These are phyloP conservation scores for Cicer cuneatum DNA, from an alignment of 306 rosid species.

Conservation along the genomic window DNA sequence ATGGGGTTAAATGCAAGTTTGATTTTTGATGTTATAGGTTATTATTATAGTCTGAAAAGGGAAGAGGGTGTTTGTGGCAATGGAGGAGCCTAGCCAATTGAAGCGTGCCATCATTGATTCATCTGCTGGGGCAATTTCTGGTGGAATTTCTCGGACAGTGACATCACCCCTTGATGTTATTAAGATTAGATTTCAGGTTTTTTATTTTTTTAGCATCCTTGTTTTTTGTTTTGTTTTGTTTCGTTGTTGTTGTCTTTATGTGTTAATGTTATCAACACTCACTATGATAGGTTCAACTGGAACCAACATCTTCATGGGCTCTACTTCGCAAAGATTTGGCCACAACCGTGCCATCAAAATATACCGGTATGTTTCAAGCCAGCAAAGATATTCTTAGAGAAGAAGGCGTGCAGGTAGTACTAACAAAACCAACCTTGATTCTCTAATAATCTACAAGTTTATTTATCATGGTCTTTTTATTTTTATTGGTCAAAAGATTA, in stretches of 20 bases:
- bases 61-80: slow-evolving; percentile 50
- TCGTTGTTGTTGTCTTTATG: slow-evolving; percentile 12
- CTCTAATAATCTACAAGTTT: slow-evolving; percentile 1
- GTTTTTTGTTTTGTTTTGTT: slow-evolving; percentile 3
- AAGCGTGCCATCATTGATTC: slow-evolving; percentile 73
- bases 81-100: slow-evolving; percentile 75
- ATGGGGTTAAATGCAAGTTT: slow-evolving; percentile 7
- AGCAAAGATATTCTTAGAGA: slow-evolving; percentile 86
- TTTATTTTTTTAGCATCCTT: background rate
- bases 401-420: slow-evolving; percentile 87
- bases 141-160: slow-evolving; percentile 83
- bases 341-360: slow-evolving; percentile 63
- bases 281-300: slow-evolving; percentile 87
- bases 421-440: background rate
- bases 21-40: slow-evolving; percentile 40
- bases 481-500: background rate
- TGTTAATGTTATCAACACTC: slow-evolving; percentile 13
- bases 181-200: slow-evolving; percentile 94
- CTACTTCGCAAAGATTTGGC: slow-evolving; percentile 60
- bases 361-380: slow-evolving; percentile 93
- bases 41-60: slow-evolving; percentile 32
- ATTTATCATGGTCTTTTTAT: background rate
- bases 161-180: slow-evolving; percentile 97
- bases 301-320: slow-evolving; percentile 89
- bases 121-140: slow-evolving; percentile 84